Base-by-base conservation (phyloP, 2,329 filamentous ascomycete genomes). In the Colletotrichum sp. region DNA sequence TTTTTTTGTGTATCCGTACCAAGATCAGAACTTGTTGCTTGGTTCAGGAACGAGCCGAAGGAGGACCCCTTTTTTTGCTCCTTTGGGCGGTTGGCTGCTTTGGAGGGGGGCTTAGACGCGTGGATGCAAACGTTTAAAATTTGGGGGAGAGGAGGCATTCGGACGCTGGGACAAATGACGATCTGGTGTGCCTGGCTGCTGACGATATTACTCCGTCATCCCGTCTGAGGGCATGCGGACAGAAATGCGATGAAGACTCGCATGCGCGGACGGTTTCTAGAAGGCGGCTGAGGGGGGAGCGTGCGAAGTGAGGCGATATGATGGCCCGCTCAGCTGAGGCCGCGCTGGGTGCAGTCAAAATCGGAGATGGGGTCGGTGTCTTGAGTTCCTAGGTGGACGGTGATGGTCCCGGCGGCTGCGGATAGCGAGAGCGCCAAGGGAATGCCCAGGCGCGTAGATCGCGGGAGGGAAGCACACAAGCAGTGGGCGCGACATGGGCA, bases 371-470 rank as follows among this genome's bases (percentile, higher is more conserved):
- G 32, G 30, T 32, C 59, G 30, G 32, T 55, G 9, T 28, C 55
- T 36, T 24, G 34, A n/a, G 18, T 44, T n/a, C 18, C 39, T 44
- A 0, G 39, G 8, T 44, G 39, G 18, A 39, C 8, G n/a, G 26
- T 66, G 44, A 74, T 59, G 44, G 59, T 9, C 67, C 67, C 59
- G 39, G 71, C 67, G 59, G 6, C n/a, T 67, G 44, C n/a, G 44
- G 44, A 13, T 12, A 52, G 44, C 44, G 44, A 21, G 44, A 34
- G 39, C 64, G 73, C 73, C 73, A 76, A 76, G 70, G 70, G 59
- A 73, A 69, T 65, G 73, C 73, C 73, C 73, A 73, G 73, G 70
- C 73, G 73, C 73, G 68, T 72, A 67, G 68, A 75, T 67, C 52
- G 73, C 63, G 73, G 69, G 55, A 75, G 34, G 68, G 59, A 30